Evolutionary conservation across 805 yeast genomes (phyloP).

Genomic region (Lipomyces spencermartinsiae): DNA sequence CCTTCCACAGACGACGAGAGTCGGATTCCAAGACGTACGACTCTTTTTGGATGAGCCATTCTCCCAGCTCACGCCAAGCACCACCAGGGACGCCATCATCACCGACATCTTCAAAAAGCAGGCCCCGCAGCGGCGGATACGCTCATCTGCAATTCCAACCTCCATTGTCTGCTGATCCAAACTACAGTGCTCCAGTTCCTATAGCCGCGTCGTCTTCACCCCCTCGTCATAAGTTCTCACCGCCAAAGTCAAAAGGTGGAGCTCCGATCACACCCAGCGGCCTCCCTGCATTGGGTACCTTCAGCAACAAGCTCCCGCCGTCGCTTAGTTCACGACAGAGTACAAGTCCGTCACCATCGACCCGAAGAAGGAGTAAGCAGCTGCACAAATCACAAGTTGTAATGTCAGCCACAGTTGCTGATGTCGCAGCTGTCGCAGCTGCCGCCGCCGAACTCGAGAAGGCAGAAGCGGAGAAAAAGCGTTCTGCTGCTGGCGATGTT

Average conservation of each 20-base stretch:
- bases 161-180: conserved; percentile 14
- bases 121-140: conserved; percentile 3
- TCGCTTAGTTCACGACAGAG: conserved; percentile 17
- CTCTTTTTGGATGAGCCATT: conserved; percentile 16
- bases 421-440: conserved; percentile 31
- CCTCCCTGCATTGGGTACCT: conserved; percentile 36
- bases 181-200: conserved; percentile 9
- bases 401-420: conserved; percentile 23
- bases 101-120: not conserved
- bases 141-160: conserved; percentile 15
- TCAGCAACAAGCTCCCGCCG: conserved; percentile 33
- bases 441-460: conserved; percentile 25
- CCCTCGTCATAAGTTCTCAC: conserved; percentile 12
- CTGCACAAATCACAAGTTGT: conserved; percentile 1
- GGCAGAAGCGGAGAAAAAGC: conserved; percentile 6
- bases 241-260: conserved; percentile 17
- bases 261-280: conserved; percentile 28
- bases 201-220: conserved; percentile 12
- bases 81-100: not conserved
- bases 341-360: conserved; percentile 28
- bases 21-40: conserved; percentile 18
- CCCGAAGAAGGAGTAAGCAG: not conserved
- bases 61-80: conserved; percentile 2
- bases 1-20: not conserved
- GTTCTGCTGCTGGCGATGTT: not conserved